phyloP scores from a whole-genome alignment of 2,329 filamentous ascomycete species.

The Phialemoniopsis sp. region DNA sequence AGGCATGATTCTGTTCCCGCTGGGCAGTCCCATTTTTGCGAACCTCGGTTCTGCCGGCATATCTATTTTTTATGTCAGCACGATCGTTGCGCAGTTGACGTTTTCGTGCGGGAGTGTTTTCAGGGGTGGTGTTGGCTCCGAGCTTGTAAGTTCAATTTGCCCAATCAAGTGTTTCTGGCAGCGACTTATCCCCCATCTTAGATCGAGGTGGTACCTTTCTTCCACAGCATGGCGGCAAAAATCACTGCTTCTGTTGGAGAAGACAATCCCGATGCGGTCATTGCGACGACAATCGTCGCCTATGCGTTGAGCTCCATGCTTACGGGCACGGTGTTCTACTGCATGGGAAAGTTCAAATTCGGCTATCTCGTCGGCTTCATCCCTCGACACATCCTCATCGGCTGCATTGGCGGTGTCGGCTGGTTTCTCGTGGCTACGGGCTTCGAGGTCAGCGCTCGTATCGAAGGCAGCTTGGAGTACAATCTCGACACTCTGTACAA shows the following conservation, averaged over 20 bases:
- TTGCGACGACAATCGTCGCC: conserved; percentile 89
- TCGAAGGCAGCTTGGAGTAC: conserved; percentile 83
- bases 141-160: conserved; percentile 59
- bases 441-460: conserved; percentile 85
- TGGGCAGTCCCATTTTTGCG: conserved; percentile 82
- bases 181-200: conserved; percentile 27
- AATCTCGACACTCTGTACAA: conserved; percentile 71
- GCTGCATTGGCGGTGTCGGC: conserved; percentile 94
- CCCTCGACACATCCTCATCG: conserved; percentile 90
- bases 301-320: conserved; percentile 88
- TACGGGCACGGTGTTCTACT: conserved; percentile 86
- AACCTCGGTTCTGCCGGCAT: conserved; percentile 89
- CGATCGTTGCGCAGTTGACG: conserved; percentile 86
- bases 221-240: conserved; percentile 94
- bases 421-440: conserved; percentile 92
- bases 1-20: conserved; percentile 91
- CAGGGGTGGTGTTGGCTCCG: conserved; percentile 85
- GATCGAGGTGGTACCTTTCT: conserved; percentile 98
- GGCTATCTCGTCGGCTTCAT: conserved; percentile 97
- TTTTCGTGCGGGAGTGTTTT: conserved; percentile 88
- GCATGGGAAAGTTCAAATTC: conserved; percentile 81
- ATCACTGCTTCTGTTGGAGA: conserved; percentile 77
- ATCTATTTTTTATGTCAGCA: conserved; percentile 98
- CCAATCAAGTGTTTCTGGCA: conserved; percentile 6
- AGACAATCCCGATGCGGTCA: conserved; percentile 77